Conservation (phyloP, 768 basidiomycete genomes). For the Serendipita sp. region DNA sequence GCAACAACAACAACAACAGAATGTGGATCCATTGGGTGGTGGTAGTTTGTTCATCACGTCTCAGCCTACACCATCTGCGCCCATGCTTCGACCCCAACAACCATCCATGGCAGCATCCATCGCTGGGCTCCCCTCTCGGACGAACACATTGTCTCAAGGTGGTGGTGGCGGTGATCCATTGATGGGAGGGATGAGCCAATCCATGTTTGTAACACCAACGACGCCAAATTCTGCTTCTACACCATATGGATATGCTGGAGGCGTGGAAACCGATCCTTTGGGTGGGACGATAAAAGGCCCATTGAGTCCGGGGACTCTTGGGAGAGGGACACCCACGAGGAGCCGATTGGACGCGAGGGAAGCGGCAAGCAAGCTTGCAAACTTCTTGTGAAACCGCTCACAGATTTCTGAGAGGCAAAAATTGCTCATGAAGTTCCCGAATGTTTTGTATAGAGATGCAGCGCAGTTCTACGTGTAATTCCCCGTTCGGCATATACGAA, state of each 20-base stretch:
- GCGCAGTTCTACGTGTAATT: no score
- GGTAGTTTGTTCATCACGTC: background rate
- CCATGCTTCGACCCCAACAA: background rate
- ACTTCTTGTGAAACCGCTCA: conserved; percentile 21
- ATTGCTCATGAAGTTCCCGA: no score
- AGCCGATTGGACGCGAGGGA: conserved; percentile 61
- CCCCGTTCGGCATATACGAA: no score
- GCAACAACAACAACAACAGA: background rate
- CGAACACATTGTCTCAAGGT: background rate
- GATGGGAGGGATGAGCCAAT: background rate
- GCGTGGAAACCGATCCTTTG: conserved; percentile 14
- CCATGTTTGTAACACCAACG: background rate
- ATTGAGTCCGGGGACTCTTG: conserved; percentile 28
- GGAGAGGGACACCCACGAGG: conserved; percentile 47
- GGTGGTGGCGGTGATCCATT: background rate
- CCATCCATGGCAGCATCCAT: background rate
- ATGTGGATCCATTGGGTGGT: background rate
- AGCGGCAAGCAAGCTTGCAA: conserved; percentile 79
- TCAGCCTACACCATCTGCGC: background rate
- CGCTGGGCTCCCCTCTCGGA: background rate
- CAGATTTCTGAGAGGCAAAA: background rate
- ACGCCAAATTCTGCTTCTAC: background rate
- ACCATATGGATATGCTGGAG: background rate
- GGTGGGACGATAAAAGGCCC: conserved; percentile 46
- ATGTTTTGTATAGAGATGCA: no score